phyloP scores from a whole-genome alignment of 2,329 filamentous ascomycete genomes.

The Epichloe sibirici region DNA sequence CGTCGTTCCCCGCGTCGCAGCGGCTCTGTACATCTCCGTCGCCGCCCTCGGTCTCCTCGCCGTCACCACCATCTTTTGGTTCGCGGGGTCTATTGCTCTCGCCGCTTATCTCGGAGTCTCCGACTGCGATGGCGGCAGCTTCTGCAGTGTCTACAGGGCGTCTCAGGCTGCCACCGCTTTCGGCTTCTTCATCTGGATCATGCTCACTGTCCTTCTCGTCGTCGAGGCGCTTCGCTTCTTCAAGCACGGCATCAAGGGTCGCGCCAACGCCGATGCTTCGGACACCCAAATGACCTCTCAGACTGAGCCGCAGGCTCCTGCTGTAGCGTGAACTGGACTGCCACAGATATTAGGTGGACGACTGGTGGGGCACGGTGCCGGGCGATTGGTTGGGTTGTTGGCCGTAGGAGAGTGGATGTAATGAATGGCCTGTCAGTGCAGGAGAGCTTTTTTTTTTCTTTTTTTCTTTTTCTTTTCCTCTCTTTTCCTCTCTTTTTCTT shows the following conservation, averaged over 20 bases:
- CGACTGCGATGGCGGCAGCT: slow-evolving; percentile 35
- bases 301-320: slow-evolving; percentile 4
- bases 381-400: not conserved
- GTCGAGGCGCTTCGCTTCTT: slow-evolving; percentile 34
- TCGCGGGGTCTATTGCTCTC: slow-evolving; percentile 69
- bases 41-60: slow-evolving; percentile 55
- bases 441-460: not conserved
- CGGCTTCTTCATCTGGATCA: slow-evolving; percentile 50
- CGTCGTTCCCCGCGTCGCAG: slow-evolving; percentile 51
- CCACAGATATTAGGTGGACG: not conserved
- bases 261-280: slow-evolving; percentile 18
- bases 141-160: slow-evolving; percentile 36
- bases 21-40: slow-evolving; percentile 48
- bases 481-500: not conserved
- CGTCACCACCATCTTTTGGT: slow-evolving; percentile 79
- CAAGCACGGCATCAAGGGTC: slow-evolving; percentile 12
- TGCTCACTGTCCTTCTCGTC: slow-evolving; percentile 34
- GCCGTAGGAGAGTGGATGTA: not conserved
- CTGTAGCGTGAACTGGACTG: not conserved
- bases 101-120: slow-evolving; percentile 51
- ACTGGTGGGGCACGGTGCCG: not conserved
- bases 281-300: slow-evolving; percentile 7
- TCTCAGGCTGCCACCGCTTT: slow-evolving; percentile 54
- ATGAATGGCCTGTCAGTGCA: not conserved
- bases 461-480: not conserved